Base-by-base conservation (phyloP, 1,284 basidiomycete genomes). In the Naganishia sp. region DNA sequence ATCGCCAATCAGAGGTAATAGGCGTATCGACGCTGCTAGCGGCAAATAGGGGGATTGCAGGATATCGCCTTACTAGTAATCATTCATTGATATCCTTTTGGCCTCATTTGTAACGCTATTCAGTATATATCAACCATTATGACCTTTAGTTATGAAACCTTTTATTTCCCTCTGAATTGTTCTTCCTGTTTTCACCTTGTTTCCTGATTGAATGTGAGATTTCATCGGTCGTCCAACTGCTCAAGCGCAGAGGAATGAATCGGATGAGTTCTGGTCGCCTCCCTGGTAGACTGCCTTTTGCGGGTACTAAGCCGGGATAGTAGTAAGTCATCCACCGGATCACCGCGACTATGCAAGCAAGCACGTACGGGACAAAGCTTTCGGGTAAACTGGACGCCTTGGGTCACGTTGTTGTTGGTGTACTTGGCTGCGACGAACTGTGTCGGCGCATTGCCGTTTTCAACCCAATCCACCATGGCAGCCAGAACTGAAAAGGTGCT, bases 391-490 rank as follows among this genome's bases (percentile, higher is more conserved):
- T 53, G 53, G 21, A 63, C 62, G 32, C 62, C 62, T 39, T 54
- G 53, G 6, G 62, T 63, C 18, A 28, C 62, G 28, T 63, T 54
- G 52, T 63, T 54, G 42, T 63, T 63, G 62, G 45, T 54, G 55
- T 74, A 70, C 21, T 65, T 71, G 42, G 69, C 68, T 15, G 71
- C 81, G n/a, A 75, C 72, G 43, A 82, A 67, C 2, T 60, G 71
- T 11, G 75, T 76, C 13, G 82, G 81, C 1, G 78, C 76, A 21
- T 72, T 61, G 4, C 75, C 80, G 2, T 75, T 64, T 67, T 83
- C 82, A 7, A 82, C 81, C 82, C 82, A 83, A 39, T 74, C 71
- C 11, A 81, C 76, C 42, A 82, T 74, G 15, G 81, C 79, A 2
- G 79, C 69, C 10, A 82, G 67, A 45, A 81, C 57, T 60, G 25